Base-by-base conservation (phyloP, 805 yeast genomes). In the Saccharomycopsis amapae region DNA sequence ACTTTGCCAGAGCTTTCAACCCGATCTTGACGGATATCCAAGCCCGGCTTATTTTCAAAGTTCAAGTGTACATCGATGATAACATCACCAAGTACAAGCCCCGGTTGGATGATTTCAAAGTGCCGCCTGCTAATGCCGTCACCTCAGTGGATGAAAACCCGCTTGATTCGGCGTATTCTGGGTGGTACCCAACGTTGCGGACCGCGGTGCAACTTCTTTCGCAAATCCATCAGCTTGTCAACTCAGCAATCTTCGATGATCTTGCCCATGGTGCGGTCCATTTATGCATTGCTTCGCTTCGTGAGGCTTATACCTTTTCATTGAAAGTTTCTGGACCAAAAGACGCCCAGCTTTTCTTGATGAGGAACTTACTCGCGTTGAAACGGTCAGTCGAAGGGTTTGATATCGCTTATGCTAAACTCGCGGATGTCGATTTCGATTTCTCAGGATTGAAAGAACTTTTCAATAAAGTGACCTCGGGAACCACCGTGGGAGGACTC, bases 241-340 rank as follows among this genome's bases (percentile, higher is more conserved):
- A 81, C 53, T 78, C 89, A 2, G 65, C 73, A 10, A 84, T 87
- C 1, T 90, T 89, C 64, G 95, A 87, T 59, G 95, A 86, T 57
- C 64, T 89, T 53, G 95, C 96, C 0, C 95, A 87, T 60, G 78
- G 83, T 46, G 79, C 87, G 43, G 84, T 90, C 3, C 96, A 85
- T 58, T 74, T 82, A 37, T 81, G 93, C 55, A 74, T 87, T 31
- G 56, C 65, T 13, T 76, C 93, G 5, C 62, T 87, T 54, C 73
- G 74, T 45, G 62, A 66, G 13, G 81, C 83, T 10, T 72, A 72
- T 52, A 64, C 68, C 3, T 55, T 75, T 20, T 70, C 77, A 5
- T 54, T 61, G 30, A 55, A 66, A 5, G 64, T 71, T 53, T 62
- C 73, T 23, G 85, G 86, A 0, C 55, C 66, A 2, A 49, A 68